These are phyloP conservation scores for Tetratostichococcus sp. DNA, from an alignment of 139 green algal genomes.

Conservation along the genomic window DNA sequence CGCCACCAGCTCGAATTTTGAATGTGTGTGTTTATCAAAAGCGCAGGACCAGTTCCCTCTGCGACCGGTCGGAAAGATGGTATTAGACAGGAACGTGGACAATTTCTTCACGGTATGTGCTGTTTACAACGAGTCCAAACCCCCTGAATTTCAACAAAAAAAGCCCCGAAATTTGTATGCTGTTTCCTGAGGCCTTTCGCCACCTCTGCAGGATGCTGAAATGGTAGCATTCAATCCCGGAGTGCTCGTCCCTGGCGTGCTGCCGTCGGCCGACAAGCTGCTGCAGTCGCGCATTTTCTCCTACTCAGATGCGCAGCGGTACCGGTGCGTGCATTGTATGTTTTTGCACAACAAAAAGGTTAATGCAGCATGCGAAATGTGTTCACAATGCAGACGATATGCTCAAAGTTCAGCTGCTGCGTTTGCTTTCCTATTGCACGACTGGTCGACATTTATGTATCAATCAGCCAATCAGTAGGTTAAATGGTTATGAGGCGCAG, in stretches of 20 bases:
- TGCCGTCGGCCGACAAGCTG: constrained; percentile 62
- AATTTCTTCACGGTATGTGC: constrained; percentile 47
- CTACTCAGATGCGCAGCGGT: constrained; percentile 57
- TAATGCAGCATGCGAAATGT: too few relatives aligned
- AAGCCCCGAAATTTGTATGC: not conserved
- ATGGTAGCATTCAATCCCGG: constrained; percentile 40
- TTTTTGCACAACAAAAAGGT: too few relatives aligned
- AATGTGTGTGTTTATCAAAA: too few relatives aligned
- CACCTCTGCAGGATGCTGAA: constrained; percentile 15
- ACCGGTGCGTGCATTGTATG: too few relatives aligned
- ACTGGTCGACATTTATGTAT: too few relatives aligned
- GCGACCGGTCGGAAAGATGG: constrained; percentile 43
- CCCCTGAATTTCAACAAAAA: not conserved
- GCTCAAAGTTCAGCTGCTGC: too few relatives aligned
- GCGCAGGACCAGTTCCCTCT: constrained; percentile 47
- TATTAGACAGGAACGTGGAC: constrained; percentile 57
- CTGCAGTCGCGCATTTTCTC: constrained; percentile 52
- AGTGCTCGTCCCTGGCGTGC: constrained; percentile 18
- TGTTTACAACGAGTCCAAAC: constrained; percentile 8
- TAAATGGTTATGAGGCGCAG: too few relatives aligned
- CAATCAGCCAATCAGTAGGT: too few relatives aligned
- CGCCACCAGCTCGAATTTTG: too few relatives aligned
- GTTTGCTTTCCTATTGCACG: too few relatives aligned
- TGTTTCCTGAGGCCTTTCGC: not conserved
- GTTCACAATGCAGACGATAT: too few relatives aligned